Evolutionary conservation across 2,329 filamentous ascomycete species (phyloP), one percentile per base, ranked within the genome.

Genomic region (Lecanicillium sp.): DNA sequence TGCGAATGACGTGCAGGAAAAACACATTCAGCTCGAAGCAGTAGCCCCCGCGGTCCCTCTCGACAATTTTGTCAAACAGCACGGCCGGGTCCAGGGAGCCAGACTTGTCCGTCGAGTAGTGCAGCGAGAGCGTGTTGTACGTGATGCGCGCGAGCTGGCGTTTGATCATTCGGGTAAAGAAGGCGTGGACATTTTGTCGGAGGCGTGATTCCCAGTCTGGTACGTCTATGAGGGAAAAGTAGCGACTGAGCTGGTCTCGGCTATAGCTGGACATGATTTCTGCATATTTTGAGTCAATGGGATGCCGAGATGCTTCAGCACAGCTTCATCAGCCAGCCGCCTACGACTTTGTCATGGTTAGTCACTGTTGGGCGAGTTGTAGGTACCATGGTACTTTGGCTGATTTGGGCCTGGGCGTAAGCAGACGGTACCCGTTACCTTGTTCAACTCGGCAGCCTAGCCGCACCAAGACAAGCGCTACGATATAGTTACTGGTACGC

Each of bases 111-210:
- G 7, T 17, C 10, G 38, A 8, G 24, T 43, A 44, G 33, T 44
- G 46, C 30, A 43, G 32, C 21, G 23, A 36, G n/a, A 32, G 29
- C 3, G 24, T 48, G 44, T 46, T 46, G 26, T 46, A 39, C n/a
- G 44, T 24, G 20, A 46, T 46, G 35, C 26, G 44, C 9, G 44
- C 26, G 26, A 26, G 44, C 9, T 46, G 36, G 27, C 37, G 11
- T 36, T 40, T 26, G 36, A 47, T 20, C 26, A 40, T 14, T 15
- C 20, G 20, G 35, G 24, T 35, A 24, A 39, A 32, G 44, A 40
- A 33, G 35, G 9, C n/a, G 20, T n/a, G 35, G 17, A 27, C 36
- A 27, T 40, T 20, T 6, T 19, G n/a, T 5, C n/a, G 20, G 10
- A 40, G 19, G 7, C 38, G 36, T 9, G 35, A 32, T 19, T 40